Conservation (phyloP, 2,329 filamentous ascomycete genomes). For the Trichophyton equinum region DNA sequence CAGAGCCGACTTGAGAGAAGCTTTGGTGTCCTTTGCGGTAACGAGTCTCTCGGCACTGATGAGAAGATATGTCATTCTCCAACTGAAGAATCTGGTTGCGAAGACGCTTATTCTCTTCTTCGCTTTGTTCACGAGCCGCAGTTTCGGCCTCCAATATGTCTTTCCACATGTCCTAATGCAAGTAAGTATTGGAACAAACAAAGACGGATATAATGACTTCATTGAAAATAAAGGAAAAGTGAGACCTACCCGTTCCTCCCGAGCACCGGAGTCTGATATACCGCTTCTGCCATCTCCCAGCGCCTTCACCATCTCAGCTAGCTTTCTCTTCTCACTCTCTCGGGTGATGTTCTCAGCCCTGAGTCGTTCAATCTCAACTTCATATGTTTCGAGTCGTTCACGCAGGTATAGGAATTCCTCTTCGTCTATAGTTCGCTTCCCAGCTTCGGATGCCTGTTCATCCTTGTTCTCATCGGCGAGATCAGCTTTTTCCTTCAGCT, state of each 20-base stretch:
- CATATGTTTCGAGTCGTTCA: conserved; percentile 73
- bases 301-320: conserved; percentile 66
- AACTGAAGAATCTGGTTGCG: conserved; percentile 73
- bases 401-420: conserved; percentile 76
- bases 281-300: conserved; percentile 42
- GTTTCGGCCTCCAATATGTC: conserved; percentile 89
- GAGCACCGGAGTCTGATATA: conserved; percentile 38
- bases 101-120: conserved; percentile 74
- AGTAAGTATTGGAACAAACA: neutral
- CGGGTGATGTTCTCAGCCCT: conserved; percentile 63
- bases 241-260: conserved; percentile 35
- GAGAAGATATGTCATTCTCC: conserved; percentile 30
- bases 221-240: neutral
- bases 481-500: conserved; percentile 48
- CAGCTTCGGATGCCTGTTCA: conserved; percentile 21
- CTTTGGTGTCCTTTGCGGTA: conserved; percentile 26
- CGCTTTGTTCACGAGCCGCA: conserved; percentile 72
- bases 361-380: conserved; percentile 71
- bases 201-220: neutral
- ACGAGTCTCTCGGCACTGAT: conserved; percentile 17
- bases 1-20: conserved; percentile 28
- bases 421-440: conserved; percentile 47
- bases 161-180: conserved; percentile 75
- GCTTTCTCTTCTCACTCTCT: conserved; percentile 73
- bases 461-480: conserved; percentile 40